A percentile compares a stretch with the other conserved stretches of the same genome.
Conservation (phyloP, 2,329 filamentous ascomycete species). For the Xylariaceae sp. region DNA sequence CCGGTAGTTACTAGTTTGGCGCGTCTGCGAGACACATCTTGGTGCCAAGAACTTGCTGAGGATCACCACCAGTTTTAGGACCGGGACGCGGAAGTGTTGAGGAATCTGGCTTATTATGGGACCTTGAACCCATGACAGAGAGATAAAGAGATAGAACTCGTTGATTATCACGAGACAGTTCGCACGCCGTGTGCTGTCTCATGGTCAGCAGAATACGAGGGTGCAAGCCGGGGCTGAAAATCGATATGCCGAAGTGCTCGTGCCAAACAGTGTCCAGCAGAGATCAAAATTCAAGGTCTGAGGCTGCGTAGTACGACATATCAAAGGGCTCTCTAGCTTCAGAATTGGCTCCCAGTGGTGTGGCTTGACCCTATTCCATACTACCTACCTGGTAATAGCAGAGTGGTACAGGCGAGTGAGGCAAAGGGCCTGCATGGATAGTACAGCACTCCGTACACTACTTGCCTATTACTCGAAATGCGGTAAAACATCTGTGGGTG, state of each 20-base stretch:
- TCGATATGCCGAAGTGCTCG: conserved; percentile 6
- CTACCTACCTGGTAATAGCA: background rate
- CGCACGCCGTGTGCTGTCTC: background rate
- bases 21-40: conserved; percentile 19
- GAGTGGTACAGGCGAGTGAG: background rate
- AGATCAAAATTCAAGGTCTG: background rate
- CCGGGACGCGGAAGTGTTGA: conserved; percentile 15
- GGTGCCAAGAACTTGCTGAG: conserved; percentile 25
- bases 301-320: background rate
- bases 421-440: conserved; percentile 10
- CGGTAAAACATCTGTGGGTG: conserved; percentile 14
- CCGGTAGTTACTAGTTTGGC: conserved; percentile 1
- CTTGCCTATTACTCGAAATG: conserved; percentile 11
- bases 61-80: conserved; percentile 17
- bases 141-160: background rate
- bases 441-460: conserved; percentile 3
- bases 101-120: conserved; percentile 3
- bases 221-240: conserved; percentile 2
- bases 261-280: background rate
- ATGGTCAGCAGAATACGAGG: conserved; percentile 6
- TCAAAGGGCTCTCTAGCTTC: conserved; percentile 4
- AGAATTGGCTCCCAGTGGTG: background rate
- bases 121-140: background rate
- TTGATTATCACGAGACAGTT: conserved; percentile 4
- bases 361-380: conserved; percentile 19